Evolutionary conservation across 805 yeast species (phyloP).

Genomic region (Wickerhamomyces xylosicus): DNA sequence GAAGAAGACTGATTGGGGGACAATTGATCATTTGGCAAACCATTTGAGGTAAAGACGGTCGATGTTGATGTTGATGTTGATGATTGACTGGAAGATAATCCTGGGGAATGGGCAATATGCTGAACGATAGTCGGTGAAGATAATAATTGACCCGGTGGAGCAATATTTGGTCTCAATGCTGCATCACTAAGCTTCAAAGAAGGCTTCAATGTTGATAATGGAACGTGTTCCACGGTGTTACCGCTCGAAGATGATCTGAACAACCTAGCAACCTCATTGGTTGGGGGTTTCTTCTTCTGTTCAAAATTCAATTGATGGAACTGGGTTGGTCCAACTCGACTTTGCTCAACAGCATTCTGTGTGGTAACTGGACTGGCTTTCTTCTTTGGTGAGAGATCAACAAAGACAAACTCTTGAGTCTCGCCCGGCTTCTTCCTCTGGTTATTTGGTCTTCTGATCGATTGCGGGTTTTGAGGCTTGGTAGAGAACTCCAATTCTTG

Average conservation of each 20-base stretch:
- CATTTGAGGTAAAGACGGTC: too few relatives aligned
- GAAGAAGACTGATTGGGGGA: not conserved
- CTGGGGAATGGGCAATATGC: not conserved
- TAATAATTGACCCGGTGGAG: not conserved
- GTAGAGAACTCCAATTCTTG: constrained; percentile 18
- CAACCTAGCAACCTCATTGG: not conserved
- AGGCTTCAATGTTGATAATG: not conserved
- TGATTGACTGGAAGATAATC: too few relatives aligned
- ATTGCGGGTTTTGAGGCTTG: constrained; percentile 6
- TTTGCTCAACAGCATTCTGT: not conserved
- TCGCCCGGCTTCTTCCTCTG: constrained; percentile 12
- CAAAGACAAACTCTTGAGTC: constrained; percentile 20
- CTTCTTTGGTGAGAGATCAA: constrained; percentile 20
- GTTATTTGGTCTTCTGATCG: constrained; percentile 17
- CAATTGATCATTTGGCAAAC: too few relatives aligned
- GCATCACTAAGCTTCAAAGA: not conserved
- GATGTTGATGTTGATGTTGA: too few relatives aligned
- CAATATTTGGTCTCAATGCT: not conserved
- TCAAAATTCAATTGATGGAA: not conserved
- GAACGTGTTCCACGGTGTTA: not conserved
- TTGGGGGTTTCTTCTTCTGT: not conserved
- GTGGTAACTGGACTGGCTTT: constrained; percentile 4
- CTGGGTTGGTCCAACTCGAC: not conserved
- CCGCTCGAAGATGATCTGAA: not conserved
- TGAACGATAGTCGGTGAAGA: not conserved